Evolutionary conservation across 805 yeast genomes (phyloP).

Genomic region (Millerago galiae): DNA sequence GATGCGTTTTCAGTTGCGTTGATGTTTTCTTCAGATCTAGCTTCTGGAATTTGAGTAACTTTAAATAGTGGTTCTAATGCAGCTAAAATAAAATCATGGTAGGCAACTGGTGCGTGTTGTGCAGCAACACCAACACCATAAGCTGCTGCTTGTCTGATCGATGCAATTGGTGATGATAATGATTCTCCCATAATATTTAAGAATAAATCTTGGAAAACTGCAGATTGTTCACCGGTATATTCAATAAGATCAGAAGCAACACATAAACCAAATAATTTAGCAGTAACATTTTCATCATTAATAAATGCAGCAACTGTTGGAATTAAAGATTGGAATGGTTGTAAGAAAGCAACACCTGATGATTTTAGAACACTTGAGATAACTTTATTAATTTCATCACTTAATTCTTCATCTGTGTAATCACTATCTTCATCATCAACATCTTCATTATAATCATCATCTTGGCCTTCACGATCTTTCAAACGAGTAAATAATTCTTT

Average conservation of each 20-base stretch:
- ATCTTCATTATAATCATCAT: slow-evolving; percentile 86
- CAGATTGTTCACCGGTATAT: slow-evolving; percentile 65
- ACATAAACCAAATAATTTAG: slow-evolving; percentile 73
- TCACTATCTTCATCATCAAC: slow-evolving; percentile 79
- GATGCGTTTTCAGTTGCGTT: slow-evolving; percentile 84
- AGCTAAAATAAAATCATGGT: slow-evolving; percentile 56
- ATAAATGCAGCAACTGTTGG: slow-evolving; percentile 59
- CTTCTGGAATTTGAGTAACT: slow-evolving; percentile 69
- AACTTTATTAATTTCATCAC: slow-evolving; percentile 79
- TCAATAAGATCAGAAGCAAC: slow-evolving; percentile 78
- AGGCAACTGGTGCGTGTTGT: slow-evolving; percentile 63
- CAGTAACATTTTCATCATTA: slow-evolving; percentile 58
- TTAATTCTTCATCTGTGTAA: slow-evolving; percentile 80
- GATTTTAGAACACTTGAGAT: slow-evolving; percentile 65
- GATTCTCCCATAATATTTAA: slow-evolving; percentile 59
- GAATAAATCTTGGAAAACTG: slow-evolving; percentile 58
- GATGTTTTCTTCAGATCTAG: slow-evolving; percentile 77
- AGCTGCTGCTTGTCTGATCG: slow-evolving; percentile 82
- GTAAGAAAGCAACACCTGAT: slow-evolving; percentile 49
- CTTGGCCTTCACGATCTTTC: slow-evolving; percentile 63
- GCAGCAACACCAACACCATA: slow-evolving; percentile 83
- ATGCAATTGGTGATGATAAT: slow-evolving; percentile 57
- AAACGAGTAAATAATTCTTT: slow-evolving; percentile 66
- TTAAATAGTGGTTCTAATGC: slow-evolving; percentile 72
- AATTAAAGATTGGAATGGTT: slow-evolving; percentile 56